Conservation (phyloP, 805 yeast species). For the Candida orba region DNA sequence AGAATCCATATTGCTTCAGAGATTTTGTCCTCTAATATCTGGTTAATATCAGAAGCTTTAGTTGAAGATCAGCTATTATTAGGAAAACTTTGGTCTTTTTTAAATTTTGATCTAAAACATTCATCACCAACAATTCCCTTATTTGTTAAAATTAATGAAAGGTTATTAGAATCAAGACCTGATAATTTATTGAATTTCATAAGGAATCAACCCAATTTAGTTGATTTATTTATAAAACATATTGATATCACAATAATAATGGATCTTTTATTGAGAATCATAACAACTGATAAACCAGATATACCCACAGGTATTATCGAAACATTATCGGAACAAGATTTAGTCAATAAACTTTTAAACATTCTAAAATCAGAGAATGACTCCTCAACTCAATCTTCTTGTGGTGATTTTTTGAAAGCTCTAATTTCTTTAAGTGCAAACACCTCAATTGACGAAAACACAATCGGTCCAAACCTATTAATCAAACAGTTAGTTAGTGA, state of each 20-base stretch:
- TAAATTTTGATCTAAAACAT: constrained; percentile 47
- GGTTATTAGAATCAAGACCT: constrained; percentile 72
- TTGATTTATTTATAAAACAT: constrained; percentile 65
- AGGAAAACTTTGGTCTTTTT: constrained; percentile 68
- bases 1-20: constrained; percentile 68
- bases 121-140: constrained; percentile 72
- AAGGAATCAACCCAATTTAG: constrained; percentile 48
- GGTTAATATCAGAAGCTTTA: constrained; percentile 86
- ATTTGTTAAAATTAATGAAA: constrained; percentile 85
- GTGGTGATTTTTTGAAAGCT: constrained; percentile 91
- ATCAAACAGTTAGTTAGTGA: constrained; percentile 82
- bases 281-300: constrained; percentile 87
- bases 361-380: constrained; percentile 54
- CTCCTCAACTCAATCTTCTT: constrained; percentile 76
- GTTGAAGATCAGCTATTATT: constrained; percentile 64
- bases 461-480: constrained; percentile 90
- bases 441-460: constrained; percentile 65
- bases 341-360: constrained; percentile 64
- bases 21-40: constrained; percentile 78
- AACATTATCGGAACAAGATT: constrained; percentile 60
- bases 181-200: constrained; percentile 49
- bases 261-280: constrained; percentile 83
- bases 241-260: constrained; percentile 84
- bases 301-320: constrained; percentile 85
- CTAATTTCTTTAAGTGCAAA: constrained; percentile 92